Base-by-base conservation (phyloP, 2,329 filamentous ascomycete genomes). In the Colletotrichum magnum region DNA sequence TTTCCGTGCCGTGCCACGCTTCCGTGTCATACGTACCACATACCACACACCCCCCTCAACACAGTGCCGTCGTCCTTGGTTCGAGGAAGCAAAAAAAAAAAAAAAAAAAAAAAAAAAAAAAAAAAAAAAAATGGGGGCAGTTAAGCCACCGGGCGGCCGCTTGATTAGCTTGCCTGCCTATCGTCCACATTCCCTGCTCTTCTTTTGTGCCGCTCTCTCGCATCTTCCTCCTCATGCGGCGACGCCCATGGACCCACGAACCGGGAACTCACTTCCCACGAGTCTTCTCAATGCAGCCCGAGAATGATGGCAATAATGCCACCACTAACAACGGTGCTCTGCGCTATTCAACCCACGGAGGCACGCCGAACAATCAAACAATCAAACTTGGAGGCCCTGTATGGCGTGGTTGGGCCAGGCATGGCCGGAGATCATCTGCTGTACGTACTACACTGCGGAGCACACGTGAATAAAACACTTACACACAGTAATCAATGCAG, bases 61-160 rank as follows among this genome's bases (percentile, higher is more conserved):
- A 41, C 61, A 24, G 48, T 58, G 41, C 28, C 52, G 52, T 28
- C 21, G 18, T 56, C n/a, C 36, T 32, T 18, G 16, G 15, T 21
- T 15, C 26, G 36, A 60, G 16, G 18, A 57, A 41, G 21, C 21
- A 54, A 41, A 9, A 48, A 41, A 9, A 48, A 39, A 18, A 18
- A 18, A 18, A 18, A 18, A 18, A 18, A 18, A 18, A 18, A 18
- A 18, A 18, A 18, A 18, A 18, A 18, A 18, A 18, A 18, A 18
- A 18, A 18, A 18, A 18, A 18, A 18, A 18, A 18, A 18, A n/a
- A n/a, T n/a, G n/a, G n/a, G n/a, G 56, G 43, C 62, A 60, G 51
- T 65, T 32, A 41, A 69, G 66, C 62, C 62, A 66, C 62, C 56
- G 36, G 66, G 56, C 62, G 66, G 66, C 66, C 66, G 50, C 66